Evolutionary conservation across 176 grass and related monocot genomes (phyloP).

Genomic region (Chrysopogon serrulatus): DNA sequence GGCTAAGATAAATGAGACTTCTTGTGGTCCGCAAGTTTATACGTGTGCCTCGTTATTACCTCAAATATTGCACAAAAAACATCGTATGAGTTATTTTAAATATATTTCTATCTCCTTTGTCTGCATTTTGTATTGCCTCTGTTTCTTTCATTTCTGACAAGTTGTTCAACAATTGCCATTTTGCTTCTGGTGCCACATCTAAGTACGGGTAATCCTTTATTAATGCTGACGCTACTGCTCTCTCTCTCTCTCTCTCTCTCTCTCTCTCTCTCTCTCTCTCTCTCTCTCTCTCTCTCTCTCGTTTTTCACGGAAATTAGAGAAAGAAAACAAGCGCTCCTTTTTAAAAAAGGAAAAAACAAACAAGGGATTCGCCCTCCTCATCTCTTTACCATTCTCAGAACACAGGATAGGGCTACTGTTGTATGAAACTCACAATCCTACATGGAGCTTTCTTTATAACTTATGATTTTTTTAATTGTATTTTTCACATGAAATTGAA

Average conservation of each 20-base stretch:
- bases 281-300: neutral
- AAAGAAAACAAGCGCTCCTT: neutral
- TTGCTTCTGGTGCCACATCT: neutral
- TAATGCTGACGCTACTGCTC: neutral
- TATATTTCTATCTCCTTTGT: neutral
- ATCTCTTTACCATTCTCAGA: neutral
- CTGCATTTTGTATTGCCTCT: neutral
- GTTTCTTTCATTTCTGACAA: neutral
- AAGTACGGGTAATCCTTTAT: neutral
- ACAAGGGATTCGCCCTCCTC: neutral
- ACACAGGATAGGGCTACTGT: no score
- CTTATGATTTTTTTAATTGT: neutral
- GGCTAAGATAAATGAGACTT: neutral
- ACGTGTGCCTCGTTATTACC: constrained; percentile 4
- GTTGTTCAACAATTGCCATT: neutral
- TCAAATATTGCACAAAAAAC: neutral
- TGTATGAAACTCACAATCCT: no score
- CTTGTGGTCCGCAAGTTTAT: constrained; percentile 18
- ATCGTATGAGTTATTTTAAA: neutral
- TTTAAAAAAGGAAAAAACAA: no score
- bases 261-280: no score
- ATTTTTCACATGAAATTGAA: neutral
- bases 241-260: no score
- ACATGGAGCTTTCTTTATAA: neutral
- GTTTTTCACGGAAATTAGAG: neutral